Base-by-base conservation (phyloP, 179 eudicot species). In the Carnegiea gigantea region DNA sequence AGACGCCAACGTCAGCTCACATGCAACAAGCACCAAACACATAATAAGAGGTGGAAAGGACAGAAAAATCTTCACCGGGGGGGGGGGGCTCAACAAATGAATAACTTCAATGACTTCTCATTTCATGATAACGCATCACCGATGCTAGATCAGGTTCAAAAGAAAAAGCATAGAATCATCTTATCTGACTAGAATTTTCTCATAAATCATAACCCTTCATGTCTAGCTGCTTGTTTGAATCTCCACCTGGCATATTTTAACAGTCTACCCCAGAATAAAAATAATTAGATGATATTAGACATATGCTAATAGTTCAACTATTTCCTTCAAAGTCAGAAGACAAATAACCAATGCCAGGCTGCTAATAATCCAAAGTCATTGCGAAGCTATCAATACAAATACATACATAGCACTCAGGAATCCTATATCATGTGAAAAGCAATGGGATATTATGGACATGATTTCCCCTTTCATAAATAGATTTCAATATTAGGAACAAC, bases 11-110 rank as follows among this genome's bases (percentile, higher is more conserved):
- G 65, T 60, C 54, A 65, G 17, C 26, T 2, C 38, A 76, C 28
- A 18, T 24, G 30, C 79, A 81, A 20, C 7, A 65, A 75, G 60
- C 62, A 57, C 62, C 62, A 57, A 57, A 18, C 62, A 57, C 62
- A 57, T 57, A 20, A 20, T 57, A 57, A 20, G 62, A 57, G 21
- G 38, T 33, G 44, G 43, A 44, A 23, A 76, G 48, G 44, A 7
- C 60, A 65, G 40, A 23, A 13, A 23, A 49, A 48, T 14, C 44
- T 40, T 49, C 24, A 5, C 21, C 9, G 1, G 26, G 43, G 54
- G 11, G 43, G 20, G 76, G 30, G 36, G 36, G 2, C 18, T 18
- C n/a, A 24, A 73, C 75, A 73, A 4, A 15, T 21, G n/a, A 33
- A 4, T 9, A 40, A 40, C 44, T 40, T 5, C 44, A 5, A 40